phyloP scores from a whole-genome alignment of 2,329 filamentous ascomycete species.

The Delphinella strobiligena region DNA sequence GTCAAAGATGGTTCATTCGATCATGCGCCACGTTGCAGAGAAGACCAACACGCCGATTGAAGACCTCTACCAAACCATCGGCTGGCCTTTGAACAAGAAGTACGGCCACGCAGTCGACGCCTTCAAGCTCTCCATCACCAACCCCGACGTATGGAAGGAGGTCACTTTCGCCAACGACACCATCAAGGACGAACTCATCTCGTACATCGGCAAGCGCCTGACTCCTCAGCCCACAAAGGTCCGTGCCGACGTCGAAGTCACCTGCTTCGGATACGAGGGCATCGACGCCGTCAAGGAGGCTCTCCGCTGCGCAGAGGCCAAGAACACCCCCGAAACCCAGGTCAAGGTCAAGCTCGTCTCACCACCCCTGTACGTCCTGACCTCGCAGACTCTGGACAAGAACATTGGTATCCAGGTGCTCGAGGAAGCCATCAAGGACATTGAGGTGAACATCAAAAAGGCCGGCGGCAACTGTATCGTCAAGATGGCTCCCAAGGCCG shows the following conservation, averaged over 20 bases:
- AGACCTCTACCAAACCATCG: constrained; percentile 83
- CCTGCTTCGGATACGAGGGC: constrained; percentile 82
- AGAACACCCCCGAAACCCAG: constrained; percentile 83
- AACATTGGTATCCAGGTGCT: constrained; percentile 68
- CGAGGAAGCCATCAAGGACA: constrained; percentile 81
- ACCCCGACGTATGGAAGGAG: constrained; percentile 92
- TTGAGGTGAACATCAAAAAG: constrained; percentile 65
- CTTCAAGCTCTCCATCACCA: constrained; percentile 98
- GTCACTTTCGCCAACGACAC: constrained; percentile 76
- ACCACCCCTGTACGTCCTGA: constrained; percentile 90
- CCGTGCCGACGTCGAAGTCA: constrained; percentile 92
- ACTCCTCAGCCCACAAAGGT: constrained; percentile 99
- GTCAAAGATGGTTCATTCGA: constrained; percentile 98
- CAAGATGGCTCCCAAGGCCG: constrained; percentile 98
- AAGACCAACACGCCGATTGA: constrained; percentile 94
- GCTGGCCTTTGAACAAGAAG: constrained; percentile 95
- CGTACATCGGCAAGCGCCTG: constrained; percentile 92
- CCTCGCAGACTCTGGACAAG: constrained; percentile 93
- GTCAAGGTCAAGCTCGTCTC: constrained; percentile 99
- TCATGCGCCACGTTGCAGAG: constrained; percentile 97
- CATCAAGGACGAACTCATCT: constrained; percentile 79
- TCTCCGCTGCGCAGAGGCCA: constrained; percentile 78
- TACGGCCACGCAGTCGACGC: constrained; percentile 94
- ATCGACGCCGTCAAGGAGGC: constrained; percentile 97
- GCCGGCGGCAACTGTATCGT: constrained; percentile 72